These are phyloP conservation scores for Alternaria brassicae DNA, from an alignment of 2,329 filamentous ascomycete genomes.

Conservation along the genomic window DNA sequence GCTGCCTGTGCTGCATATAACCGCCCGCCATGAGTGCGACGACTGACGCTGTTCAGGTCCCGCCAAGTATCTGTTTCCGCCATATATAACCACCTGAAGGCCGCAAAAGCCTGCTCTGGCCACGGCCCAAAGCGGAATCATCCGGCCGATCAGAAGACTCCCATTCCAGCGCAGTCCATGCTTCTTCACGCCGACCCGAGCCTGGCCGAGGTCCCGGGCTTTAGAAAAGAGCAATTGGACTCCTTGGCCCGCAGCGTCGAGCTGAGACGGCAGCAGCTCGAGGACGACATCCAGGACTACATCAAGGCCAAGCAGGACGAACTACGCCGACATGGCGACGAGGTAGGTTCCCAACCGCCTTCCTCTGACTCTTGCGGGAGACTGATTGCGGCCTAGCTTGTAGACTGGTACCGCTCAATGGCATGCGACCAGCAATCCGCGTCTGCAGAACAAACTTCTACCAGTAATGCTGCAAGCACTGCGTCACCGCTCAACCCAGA, in stretches of 20 bases:
- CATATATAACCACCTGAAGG: slow-evolving; percentile 10
- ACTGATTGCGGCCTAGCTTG: slow-evolving; percentile 44
- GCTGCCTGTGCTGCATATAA: slow-evolving; percentile 16
- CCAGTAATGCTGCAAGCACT: slow-evolving; percentile 10
- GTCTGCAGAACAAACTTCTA: slow-evolving; percentile 9
- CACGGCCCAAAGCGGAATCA: slow-evolving; percentile 27
- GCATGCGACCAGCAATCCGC: slow-evolving; percentile 30
- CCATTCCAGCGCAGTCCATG: slow-evolving; percentile 32
- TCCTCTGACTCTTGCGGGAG: slow-evolving; percentile 4
- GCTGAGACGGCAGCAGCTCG: slow-evolving; percentile 45
- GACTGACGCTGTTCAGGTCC: slow-evolving; percentile 27
- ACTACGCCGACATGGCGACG: slow-evolving; percentile 39
- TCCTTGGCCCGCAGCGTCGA: slow-evolving; percentile 43
- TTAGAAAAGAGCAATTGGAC: slow-evolving; percentile 42
- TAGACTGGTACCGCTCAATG: slow-evolving; percentile 43
- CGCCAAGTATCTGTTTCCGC: slow-evolving; percentile 4
- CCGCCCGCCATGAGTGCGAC: slow-evolving; percentile 27
- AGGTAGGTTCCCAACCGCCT: slow-evolving; percentile 33
- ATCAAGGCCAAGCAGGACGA: slow-evolving; percentile 45
- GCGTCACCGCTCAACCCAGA: slow-evolving; percentile 18
- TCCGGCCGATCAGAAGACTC: slow-evolving; percentile 21
- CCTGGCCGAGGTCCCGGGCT: slow-evolving; percentile 45
- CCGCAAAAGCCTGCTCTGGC: slow-evolving; percentile 9
- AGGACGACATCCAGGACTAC: slow-evolving; percentile 46
- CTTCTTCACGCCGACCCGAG: slow-evolving; percentile 38